Conservation (phyloP, 2,329 filamentous ascomycete genomes). For the Pseudogymnoascus sp. region DNA sequence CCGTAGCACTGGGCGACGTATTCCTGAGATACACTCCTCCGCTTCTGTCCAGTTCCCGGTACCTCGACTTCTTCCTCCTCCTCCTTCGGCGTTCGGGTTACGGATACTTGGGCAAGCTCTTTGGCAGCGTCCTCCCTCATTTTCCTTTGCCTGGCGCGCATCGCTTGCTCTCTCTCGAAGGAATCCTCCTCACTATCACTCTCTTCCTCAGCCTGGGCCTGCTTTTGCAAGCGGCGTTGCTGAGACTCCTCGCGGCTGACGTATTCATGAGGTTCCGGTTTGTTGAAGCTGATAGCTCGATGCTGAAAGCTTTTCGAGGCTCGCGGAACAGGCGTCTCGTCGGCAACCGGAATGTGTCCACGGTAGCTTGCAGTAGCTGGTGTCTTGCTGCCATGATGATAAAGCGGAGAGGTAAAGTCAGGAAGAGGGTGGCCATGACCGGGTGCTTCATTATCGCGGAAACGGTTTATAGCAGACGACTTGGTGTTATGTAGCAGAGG, state of each 20-base stretch:
- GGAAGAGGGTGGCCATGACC: background rate
- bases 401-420: background rate
- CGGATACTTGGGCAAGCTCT: constrained; percentile 4
- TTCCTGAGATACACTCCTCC: constrained; percentile 16
- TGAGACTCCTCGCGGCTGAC: background rate
- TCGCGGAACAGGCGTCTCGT: background rate
- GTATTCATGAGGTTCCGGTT: background rate
- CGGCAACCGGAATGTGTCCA: background rate
- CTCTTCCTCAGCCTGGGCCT: background rate
- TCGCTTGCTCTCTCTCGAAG: background rate
- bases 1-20: constrained; percentile 24
- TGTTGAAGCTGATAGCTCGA: background rate
- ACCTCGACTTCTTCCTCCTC: constrained; percentile 4
- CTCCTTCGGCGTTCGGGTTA: background rate
- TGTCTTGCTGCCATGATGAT: background rate
- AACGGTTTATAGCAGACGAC: background rate
- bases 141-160: background rate
- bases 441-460: background rate
- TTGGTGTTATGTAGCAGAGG: background rate
- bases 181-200: background rate
- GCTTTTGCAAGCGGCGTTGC: background rate
- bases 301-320: background rate
- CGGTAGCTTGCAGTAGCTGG: background rate
- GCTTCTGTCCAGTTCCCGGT: background rate
- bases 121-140: constrained; percentile 2